Percentiles rank a stretch among this genome's conserved stretches.
These are phyloP conservation scores for Penicillium hesseltinei DNA, from an alignment of 2,329 filamentous ascomycete species.

Conservation along the genomic window DNA sequence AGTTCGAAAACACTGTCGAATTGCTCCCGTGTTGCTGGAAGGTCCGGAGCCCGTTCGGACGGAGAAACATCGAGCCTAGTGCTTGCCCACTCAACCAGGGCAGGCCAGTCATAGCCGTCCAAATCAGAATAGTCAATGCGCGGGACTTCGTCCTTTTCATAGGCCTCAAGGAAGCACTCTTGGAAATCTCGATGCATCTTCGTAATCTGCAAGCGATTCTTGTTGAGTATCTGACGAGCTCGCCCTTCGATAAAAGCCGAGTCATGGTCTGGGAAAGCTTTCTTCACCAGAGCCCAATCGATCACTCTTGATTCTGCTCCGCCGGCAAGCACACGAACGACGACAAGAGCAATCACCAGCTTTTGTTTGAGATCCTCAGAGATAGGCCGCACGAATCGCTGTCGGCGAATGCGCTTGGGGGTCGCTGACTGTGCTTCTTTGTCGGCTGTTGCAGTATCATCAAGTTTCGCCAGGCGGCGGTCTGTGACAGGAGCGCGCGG, in stretches of 20 bases:
- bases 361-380: conserved; percentile 32
- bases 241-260: conserved; percentile 37
- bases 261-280: conserved; percentile 43
- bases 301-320: conserved; percentile 43
- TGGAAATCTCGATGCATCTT: conserved; percentile 50
- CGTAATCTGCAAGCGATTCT: conserved; percentile 40
- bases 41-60: conserved; percentile 37
- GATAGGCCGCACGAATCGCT: conserved; percentile 24
- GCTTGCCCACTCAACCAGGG: conserved; percentile 48
- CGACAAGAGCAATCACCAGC: conserved; percentile 44
- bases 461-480: conserved; percentile 31
- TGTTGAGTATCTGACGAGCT: conserved; percentile 39
- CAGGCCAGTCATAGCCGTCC: conserved; percentile 47
- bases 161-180: conserved; percentile 46
- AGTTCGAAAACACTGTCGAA: conserved; percentile 45
- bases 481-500: conserved; percentile 3
- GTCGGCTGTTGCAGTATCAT: conserved; percentile 16
- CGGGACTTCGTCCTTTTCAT: conserved; percentile 44
- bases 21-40: conserved; percentile 45
- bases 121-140: conserved; percentile 46
- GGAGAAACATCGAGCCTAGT: conserved; percentile 41
- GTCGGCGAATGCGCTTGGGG: conserved; percentile 24
- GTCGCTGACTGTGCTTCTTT: conserved; percentile 8
- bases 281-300: conserved; percentile 47
- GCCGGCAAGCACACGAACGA: conserved; percentile 46